Evolutionary conservation across 345 rosid species (phyloP), one percentile per base, ranked within the genome.

Genomic region (Bruguiera parviflora): DNA sequence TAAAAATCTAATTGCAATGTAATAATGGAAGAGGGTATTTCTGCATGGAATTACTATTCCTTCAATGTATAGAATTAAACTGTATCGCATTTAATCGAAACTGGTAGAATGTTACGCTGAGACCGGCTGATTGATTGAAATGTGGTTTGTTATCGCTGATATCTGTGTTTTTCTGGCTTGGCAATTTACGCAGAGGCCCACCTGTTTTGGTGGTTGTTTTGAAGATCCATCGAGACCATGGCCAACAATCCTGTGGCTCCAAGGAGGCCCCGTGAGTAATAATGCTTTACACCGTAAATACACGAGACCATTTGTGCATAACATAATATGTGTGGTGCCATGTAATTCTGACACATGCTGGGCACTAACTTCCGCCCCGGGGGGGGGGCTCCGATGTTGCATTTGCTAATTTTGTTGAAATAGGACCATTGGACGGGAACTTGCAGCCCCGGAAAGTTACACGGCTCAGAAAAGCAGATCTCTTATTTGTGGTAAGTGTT

Each of bases 391-490:
- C 84, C 22, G 79, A 82, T n/a, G 75, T 73, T 66, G 81, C 71
- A 32, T 10, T 73, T 32, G 85, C 82, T 28, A 81, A 84, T 74
- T 84, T 84, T 56, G 4, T 33, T 16, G 88, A 82, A 66, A 73
- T 82, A 8, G 85, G 85, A 68, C 84, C 85, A 9, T 10, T 79
- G 27, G 82, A 84, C 63, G 49, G 49, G 60, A n/a, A n/a, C n/a
- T 58, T 81, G 67, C n/a, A 75, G n/a, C 81, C 85, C 16, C 62
- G 80, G 24, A 81, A 75, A 53, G 64, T 56, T 3, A 82, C 85
- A 3, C 82, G 84, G 84, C 82, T 84, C n/a, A 58, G 8, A 51
- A 77, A 79, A 65, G 88, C 85, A 21, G 85, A 84, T 67, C 81
- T 84, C 22, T 64, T 78, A 33, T 82, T 84, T 72, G 88, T 80